A percentile compares a stretch with the other conserved stretches of the same genome.
Conservation (phyloP, 306 rosid genomes). For the Fagus sylvatica region DNA sequence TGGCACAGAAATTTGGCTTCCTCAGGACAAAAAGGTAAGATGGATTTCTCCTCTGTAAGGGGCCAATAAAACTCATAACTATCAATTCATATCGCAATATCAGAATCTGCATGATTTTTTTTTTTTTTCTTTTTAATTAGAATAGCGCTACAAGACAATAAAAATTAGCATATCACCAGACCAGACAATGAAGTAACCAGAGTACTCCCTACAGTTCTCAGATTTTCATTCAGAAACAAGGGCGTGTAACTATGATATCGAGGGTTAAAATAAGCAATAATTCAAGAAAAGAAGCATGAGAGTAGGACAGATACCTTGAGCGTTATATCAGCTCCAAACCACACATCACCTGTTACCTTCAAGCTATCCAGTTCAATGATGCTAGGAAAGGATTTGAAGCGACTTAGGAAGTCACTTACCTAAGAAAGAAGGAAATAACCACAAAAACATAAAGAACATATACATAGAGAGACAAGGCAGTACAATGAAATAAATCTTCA, state of each 20-base stretch:
- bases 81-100: not conserved
- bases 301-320: conserved; percentile 54
- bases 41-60: not conserved
- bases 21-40: not conserved
- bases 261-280: conserved; percentile 3
- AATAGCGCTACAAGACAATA: not conserved
- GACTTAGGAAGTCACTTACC: conserved; percentile 61
- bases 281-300: conserved; percentile 1
- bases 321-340: conserved; percentile 68
- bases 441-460: conserved; percentile 7
- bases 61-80: not conserved
- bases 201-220: not conserved
- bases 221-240: not conserved
- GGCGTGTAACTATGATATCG: not conserved
- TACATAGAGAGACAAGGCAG: not conserved
- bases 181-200: not conserved
- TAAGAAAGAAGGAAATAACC: conserved; percentile 36
- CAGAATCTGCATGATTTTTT: not conserved
- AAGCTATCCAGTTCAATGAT: conserved; percentile 62
- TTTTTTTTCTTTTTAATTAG: not conserved
- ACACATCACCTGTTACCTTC: conserved; percentile 71
- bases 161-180: not conserved
- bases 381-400: conserved; percentile 68
- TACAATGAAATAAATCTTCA: conserved; percentile 22
- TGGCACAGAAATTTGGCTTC: not conserved